Evolutionary conservation across 2,329 filamentous ascomycete species (phyloP).

Genomic region (Neonectria magnoliae): DNA sequence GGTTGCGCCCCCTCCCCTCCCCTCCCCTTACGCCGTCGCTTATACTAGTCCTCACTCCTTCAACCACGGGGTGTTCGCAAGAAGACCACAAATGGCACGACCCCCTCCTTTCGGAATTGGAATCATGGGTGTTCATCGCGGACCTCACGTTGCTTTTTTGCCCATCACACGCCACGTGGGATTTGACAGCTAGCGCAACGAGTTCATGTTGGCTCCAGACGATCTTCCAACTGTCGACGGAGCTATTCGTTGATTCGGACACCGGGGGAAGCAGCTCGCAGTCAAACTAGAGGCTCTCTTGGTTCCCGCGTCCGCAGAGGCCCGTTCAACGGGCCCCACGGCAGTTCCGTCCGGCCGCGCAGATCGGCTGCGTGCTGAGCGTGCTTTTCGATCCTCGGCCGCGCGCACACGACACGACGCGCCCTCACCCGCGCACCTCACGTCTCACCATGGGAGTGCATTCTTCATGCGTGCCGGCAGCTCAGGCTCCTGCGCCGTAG

Average conservation of each 20-base stretch:
- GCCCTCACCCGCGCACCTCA: neutral
- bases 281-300: neutral
- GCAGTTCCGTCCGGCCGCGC: neutral
- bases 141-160: constrained; percentile 28
- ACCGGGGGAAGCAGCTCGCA: neutral
- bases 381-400: neutral
- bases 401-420: neutral
- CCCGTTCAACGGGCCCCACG: neutral
- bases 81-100: constrained; percentile 19
- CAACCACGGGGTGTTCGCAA: constrained; percentile 18
- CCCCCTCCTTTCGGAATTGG: neutral
- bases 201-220: constrained; percentile 26
- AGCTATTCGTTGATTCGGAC: constrained; percentile 17
- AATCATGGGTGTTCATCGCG: constrained; percentile 19
- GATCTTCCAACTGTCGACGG: constrained; percentile 21
- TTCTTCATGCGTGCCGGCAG: constrained; percentile 18
- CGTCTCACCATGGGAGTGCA: neutral
- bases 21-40: constrained; percentile 32
- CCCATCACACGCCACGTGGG: constrained; percentile 41
- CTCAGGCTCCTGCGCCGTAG: constrained; percentile 28
- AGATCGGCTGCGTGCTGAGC: neutral
- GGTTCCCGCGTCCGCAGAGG: neutral
- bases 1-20: neutral
- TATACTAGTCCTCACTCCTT: constrained; percentile 31
- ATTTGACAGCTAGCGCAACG: constrained; percentile 30